These are phyloP conservation scores for Trypanosoma caninum DNA, from an alignment of 208 protist genomes.

Conservation along the genomic window DNA sequence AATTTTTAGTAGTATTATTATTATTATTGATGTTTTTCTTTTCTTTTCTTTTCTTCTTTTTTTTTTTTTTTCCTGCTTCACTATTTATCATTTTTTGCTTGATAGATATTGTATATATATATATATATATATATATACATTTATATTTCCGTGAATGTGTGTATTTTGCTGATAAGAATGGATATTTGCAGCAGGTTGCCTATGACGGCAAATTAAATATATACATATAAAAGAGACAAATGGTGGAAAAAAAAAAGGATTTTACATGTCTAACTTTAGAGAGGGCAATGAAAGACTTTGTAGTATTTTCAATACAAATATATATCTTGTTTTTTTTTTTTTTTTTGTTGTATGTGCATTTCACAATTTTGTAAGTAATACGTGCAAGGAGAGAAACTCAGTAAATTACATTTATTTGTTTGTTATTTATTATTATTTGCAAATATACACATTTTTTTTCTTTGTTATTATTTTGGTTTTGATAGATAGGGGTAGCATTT, in stretches of 20 bases:
- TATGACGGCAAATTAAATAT: neutral
- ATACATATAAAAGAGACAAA: neutral
- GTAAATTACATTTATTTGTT: no score
- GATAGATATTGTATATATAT: constrained; percentile 3
- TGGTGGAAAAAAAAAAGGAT: neutral
- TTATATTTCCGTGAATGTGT: neutral
- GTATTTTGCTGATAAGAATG: neutral
- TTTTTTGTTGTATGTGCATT: no score
- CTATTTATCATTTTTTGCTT: neutral
- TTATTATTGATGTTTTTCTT: no score
- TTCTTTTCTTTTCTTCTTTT: neutral
- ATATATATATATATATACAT: constrained; percentile 7
- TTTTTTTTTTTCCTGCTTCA: neutral
- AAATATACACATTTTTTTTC: neutral
- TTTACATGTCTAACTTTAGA: neutral
- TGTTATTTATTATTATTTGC: neutral
- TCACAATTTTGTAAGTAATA: no score
- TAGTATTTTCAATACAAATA: no score
- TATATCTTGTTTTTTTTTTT: no score
- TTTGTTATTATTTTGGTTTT: neutral
- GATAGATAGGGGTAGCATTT: neutral
- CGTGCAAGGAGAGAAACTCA: no score
- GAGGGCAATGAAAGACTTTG: no score
- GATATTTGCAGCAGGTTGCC: no score
- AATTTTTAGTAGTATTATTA: neutral